Percentiles rank a stretch among this genome's conserved stretches.
Conservation (phyloP, 75 land plant genomes). For the Cryptomeria japonica region DNA sequence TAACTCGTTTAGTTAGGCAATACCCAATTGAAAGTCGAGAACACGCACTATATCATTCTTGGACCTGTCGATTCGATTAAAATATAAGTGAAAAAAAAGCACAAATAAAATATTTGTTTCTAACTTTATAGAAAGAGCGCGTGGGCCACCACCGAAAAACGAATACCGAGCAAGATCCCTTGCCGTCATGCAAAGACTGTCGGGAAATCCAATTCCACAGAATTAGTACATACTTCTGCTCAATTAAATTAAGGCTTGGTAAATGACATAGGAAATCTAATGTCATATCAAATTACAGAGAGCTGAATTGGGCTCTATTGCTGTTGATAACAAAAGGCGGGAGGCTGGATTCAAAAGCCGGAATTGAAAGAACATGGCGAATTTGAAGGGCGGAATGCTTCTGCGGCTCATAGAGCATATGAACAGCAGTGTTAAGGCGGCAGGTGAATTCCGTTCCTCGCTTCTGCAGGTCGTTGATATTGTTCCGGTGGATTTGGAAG, state of each 20-base stretch:
- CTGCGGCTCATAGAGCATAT: conserved; percentile 73
- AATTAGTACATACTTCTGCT: neutral
- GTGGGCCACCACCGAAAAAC: neutral
- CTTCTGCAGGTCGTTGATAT: conserved; percentile 88
- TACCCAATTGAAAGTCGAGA: too few relatives aligned
- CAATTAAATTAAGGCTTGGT: neutral
- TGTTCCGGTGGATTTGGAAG: conserved; percentile 84
- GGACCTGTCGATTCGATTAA: too few relatives aligned
- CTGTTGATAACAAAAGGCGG: neutral
- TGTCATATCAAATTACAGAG: neutral
- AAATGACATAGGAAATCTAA: neutral
- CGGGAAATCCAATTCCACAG: neutral
- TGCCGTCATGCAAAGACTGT: neutral
- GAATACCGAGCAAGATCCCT: neutral
- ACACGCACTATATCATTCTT: too few relatives aligned
- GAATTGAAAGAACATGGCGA: conserved; percentile 35
- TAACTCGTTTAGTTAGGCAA: too few relatives aligned
- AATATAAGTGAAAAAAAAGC: too few relatives aligned
- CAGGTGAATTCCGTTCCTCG: conserved; percentile 70
- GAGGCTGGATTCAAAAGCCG: neutral
- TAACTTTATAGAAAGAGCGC: neutral
- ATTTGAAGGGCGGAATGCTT: conserved; percentile 68
- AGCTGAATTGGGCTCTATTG: neutral
- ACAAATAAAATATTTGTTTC: too few relatives aligned
- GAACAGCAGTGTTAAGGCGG: conserved; percentile 56